phyloP scores from a whole-genome alignment of 2,329 filamentous ascomycete genomes.

The Cadophora gregata region DNA sequence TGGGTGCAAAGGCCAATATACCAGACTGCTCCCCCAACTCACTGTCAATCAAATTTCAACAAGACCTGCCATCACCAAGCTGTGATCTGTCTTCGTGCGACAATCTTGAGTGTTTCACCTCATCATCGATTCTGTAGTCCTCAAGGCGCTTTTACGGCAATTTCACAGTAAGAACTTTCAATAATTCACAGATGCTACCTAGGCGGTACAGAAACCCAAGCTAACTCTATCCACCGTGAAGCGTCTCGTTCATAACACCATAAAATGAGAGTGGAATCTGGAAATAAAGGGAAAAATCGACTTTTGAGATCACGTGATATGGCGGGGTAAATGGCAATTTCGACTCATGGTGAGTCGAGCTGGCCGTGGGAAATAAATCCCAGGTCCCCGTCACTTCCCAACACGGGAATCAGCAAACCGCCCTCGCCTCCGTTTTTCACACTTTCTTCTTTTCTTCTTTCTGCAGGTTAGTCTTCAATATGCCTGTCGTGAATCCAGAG shows the following conservation, averaged over 20 bases:
- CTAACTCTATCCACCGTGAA: no score
- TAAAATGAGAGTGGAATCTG: not conserved
- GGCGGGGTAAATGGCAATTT: conserved; percentile 10
- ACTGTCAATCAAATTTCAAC: not conserved
- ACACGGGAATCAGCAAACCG: not conserved
- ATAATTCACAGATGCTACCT: no score
- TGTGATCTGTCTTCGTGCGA: no score
- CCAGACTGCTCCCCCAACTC: no score
- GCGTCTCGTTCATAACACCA: not conserved
- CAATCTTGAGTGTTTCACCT: no score
- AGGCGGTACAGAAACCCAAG: no score
- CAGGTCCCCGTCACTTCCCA: no score
- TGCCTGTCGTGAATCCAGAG: conserved; percentile 92
- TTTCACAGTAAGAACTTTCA: no score
- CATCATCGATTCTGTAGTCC: no score
- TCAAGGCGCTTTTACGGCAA: no score
- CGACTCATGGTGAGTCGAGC: conserved; percentile 10
- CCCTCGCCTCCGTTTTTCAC: not conserved
- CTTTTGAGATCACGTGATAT: not conserved
- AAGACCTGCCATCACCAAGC: no score
- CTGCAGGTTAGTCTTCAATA: conserved; percentile 47
- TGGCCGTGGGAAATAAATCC: not conserved
- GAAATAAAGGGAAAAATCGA: not conserved
- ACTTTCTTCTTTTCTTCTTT: not conserved
- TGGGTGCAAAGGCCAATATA: no score